These are phyloP conservation scores for Monascus ruber DNA, from an alignment of 2,329 filamentous ascomycete species.

Conservation along the genomic window DNA sequence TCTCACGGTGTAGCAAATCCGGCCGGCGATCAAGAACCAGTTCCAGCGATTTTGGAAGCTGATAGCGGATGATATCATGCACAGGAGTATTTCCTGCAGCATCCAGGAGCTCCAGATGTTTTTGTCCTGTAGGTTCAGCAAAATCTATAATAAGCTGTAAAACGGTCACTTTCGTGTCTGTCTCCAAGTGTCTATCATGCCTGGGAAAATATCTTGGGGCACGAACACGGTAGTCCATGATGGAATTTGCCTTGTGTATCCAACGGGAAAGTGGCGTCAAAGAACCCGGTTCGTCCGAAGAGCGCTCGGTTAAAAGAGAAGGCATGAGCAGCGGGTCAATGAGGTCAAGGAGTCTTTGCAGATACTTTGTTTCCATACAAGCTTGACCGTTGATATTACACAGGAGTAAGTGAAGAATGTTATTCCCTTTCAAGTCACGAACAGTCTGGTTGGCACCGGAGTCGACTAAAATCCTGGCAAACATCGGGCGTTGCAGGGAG, in stretches of 20 bases:
- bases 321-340: conserved; percentile 40
- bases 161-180: conserved; percentile 28
- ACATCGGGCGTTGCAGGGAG: conserved; percentile 24
- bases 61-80: conserved; percentile 28
- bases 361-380: conserved; percentile 21
- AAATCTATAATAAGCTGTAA: conserved; percentile 43
- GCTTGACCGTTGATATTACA: conserved; percentile 15
- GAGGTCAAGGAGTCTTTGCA: conserved; percentile 52
- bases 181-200: background rate
- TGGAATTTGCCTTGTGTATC: conserved; percentile 25
- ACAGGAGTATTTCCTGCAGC: conserved; percentile 33
- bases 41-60: conserved; percentile 47
- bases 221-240: background rate
- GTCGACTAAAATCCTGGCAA: conserved; percentile 49
- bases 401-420: conserved; percentile 54
- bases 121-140: conserved; percentile 40
- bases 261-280: conserved; percentile 47
- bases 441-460: conserved; percentile 59
- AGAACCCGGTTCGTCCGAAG: conserved; percentile 13
- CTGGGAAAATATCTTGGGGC: too few species aligned
- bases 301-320: conserved; percentile 21
- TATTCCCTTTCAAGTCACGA: conserved; percentile 51
- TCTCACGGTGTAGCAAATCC: conserved; percentile 56
- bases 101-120: conserved; percentile 35
- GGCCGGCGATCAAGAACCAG: conserved; percentile 43